Percentiles rank a stretch among this genome's conserved stretches.
phyloP scores from a whole-genome alignment of 495 filamentous ascomycete species.

The Penicillium argentinense region DNA sequence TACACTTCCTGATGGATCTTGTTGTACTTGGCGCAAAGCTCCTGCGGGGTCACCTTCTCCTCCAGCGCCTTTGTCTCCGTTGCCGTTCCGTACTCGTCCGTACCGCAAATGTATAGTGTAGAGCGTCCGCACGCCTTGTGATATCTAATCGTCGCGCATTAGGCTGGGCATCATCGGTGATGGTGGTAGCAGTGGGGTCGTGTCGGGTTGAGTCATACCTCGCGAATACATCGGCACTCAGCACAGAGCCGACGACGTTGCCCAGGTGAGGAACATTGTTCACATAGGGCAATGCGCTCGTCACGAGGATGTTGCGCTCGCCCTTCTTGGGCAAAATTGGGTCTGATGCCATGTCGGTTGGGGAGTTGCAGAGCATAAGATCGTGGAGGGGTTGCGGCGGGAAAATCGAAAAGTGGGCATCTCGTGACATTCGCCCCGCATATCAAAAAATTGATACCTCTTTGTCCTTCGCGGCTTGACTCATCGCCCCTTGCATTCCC shows the following conservation, averaged over 20 bases:
- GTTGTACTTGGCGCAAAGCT: conserved; percentile 85
- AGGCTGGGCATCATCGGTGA: conserved; percentile 2
- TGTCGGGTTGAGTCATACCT: conserved; percentile 43
- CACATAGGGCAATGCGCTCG: conserved; percentile 71
- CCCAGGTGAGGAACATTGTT: conserved; percentile 97
- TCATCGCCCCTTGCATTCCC: conserved; percentile 4
- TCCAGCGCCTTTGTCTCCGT: conserved; percentile 80
- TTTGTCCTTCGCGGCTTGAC: conserved; percentile 2
- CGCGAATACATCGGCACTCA: conserved; percentile 78
- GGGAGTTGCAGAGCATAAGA: conserved; percentile 19
- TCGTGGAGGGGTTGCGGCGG: conserved; percentile 29
- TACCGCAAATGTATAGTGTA: conserved; percentile 57
- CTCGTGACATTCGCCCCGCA: conserved; percentile 32
- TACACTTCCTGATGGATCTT: conserved; percentile 81
- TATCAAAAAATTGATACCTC: conserved; percentile 14
- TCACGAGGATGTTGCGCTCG: conserved; percentile 54
- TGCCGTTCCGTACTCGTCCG: conserved; percentile 81
- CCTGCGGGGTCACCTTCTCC: conserved; percentile 65
- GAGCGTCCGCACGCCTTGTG: conserved; percentile 65
- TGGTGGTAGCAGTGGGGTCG: neutral
- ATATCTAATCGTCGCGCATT: conserved; percentile 49
- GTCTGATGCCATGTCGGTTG: conserved; percentile 32
- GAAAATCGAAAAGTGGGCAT: conserved; percentile 31
- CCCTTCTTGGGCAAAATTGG: conserved; percentile 43
- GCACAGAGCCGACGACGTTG: conserved; percentile 88